Percentiles rank a stretch among this genome's conserved stretches.
These are phyloP conservation scores for Breviolum minutum DNA, from an alignment of 73 alveolate species.

Conservation along the genomic window DNA sequence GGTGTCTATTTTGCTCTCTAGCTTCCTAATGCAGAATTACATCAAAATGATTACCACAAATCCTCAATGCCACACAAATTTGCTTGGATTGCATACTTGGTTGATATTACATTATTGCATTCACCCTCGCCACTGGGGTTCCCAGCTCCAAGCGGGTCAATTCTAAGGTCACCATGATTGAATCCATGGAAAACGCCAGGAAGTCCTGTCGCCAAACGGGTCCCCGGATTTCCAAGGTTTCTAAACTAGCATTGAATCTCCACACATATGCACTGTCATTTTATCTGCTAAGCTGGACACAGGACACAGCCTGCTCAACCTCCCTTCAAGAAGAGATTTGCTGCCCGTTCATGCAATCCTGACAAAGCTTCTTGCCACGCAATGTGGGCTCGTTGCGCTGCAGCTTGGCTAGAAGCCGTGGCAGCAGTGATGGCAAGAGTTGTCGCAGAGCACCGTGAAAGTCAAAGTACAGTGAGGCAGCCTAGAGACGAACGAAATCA, in stretches of 20 bases:
- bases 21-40: too few species aligned
- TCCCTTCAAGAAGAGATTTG: too few species aligned
- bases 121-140: too few species aligned
- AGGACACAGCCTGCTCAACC: too few species aligned
- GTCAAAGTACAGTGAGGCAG: slow-evolving; percentile 9
- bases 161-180: slow-evolving; percentile 3
- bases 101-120: too few species aligned
- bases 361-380: slow-evolving; percentile 14
- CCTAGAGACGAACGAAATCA: background rate
- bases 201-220: background rate
- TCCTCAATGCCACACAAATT: too few species aligned
- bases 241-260: too few species aligned
- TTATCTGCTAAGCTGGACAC: too few species aligned
- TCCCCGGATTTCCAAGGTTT: background rate
- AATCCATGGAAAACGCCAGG: slow-evolving; percentile 28
- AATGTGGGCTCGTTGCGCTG: background rate
- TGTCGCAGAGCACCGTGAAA: slow-evolving; percentile 55
- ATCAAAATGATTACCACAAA: too few species aligned
- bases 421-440: slow-evolving; percentile 51
- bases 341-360: background rate
- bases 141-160: background rate
- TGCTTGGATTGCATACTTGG: too few species aligned
- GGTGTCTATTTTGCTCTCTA: too few species aligned
- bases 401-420: slow-evolving; percentile 4
- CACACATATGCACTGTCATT: too few species aligned